Evolutionary conservation across 2,329 filamentous ascomycete species (phyloP), one percentile per base, ranked within the genome.

Genomic region (Fusarium dimerum): DNA sequence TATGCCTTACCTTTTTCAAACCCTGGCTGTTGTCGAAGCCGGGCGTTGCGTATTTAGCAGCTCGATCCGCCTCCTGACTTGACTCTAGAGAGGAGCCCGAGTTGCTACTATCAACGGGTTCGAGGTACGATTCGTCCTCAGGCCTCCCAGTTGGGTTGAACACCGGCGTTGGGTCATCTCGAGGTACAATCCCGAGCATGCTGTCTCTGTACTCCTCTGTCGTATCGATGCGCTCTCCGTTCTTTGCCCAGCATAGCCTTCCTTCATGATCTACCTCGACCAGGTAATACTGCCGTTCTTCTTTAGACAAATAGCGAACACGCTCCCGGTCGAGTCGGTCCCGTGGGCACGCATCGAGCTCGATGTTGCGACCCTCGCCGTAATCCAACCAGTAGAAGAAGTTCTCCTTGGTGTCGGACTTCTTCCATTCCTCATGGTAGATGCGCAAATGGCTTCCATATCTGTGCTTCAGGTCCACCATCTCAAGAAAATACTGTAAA

Each of bases 371-470:
- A 0, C 92, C 92, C 45, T 87, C 86, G 6, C 92, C 92, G 52
- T 88, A 79, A 67, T 97, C 92, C 2, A 96, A 78, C 92, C 92
- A 96, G 73, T 92, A 93, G 70, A 96, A 96, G 78, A 92, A 97
- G 67, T 94, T 96, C 68, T 96, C 88, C 5, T 85, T 82, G 0
- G 90, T 93, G 29, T 89, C 78, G 2, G 84, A 77, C 54, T 81
- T 83, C 69, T 91, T 91, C 92, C 92, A 97, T 59, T 89, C 84
- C 53, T 85, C 83, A 65, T 97, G 92, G 63, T 96, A 97, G 32
- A 83, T 81, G 32, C 89, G 80, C 46, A 96, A 72, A 61, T 94
- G 95, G 48, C 86, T 88, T 5, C 92, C 92, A 65, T 96, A 95
- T 5, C 92, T 84, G 68, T 97, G 92, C 70, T 95, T 92, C 43